Conservation (phyloP, 768 basidiomycete species). For the Cystoderma amianthinum region DNA sequence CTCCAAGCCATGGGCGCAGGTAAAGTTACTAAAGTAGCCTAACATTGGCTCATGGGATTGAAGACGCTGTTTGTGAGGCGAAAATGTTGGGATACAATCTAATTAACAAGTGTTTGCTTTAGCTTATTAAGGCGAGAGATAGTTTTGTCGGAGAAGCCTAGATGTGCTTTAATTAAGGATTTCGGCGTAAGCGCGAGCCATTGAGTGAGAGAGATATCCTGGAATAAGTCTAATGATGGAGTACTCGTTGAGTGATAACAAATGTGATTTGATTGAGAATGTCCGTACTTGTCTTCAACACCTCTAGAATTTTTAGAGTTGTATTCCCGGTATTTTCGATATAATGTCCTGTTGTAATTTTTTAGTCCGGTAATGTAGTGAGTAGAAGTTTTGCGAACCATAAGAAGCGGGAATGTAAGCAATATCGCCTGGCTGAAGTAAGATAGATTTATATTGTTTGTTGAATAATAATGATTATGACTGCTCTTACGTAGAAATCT, state of each 20-base stretch:
- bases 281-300: slow-evolving; percentile 57
- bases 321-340: slow-evolving; percentile 61
- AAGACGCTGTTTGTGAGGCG: no score
- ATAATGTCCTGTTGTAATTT: slow-evolving; percentile 43
- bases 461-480: slow-evolving; percentile 1
- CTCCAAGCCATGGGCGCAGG: no score
- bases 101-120: slow-evolving; percentile 26
- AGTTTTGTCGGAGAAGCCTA: slow-evolving; percentile 26
- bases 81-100: no score
- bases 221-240: slow-evolving; percentile 6
- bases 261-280: slow-evolving; percentile 5
- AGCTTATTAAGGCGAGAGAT: slow-evolving; percentile 27
- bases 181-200: slow-evolving; percentile 38
- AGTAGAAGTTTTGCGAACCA: slow-evolving; percentile 13
- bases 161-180: slow-evolving; percentile 31
- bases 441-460: background rate
- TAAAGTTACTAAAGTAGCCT: no score
- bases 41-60: no score
- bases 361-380: background rate
- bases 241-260: background rate
- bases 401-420: slow-evolving; percentile 30
- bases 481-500: slow-evolving; percentile 40
- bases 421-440: slow-evolving; percentile 27
- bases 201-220: slow-evolving; percentile 11
- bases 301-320: slow-evolving; percentile 51